phyloP scores from a whole-genome alignment of 2,329 filamentous ascomycete genomes.

The Ascochyta fabae region DNA sequence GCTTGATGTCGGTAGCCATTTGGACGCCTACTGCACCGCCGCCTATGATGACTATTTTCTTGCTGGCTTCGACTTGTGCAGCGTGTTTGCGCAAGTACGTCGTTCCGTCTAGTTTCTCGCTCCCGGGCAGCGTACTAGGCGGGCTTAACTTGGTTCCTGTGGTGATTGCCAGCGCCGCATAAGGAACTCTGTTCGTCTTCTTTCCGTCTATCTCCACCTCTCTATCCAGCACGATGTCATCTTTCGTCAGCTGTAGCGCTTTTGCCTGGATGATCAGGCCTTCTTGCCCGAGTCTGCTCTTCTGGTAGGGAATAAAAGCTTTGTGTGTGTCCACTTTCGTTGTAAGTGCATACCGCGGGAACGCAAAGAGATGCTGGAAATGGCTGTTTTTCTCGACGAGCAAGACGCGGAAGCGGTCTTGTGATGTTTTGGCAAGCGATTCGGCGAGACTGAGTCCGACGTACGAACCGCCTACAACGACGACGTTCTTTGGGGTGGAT shows the following conservation, averaged over 20 bases:
- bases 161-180: constrained; percentile 64
- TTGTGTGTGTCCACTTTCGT: constrained; percentile 61
- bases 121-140: constrained; percentile 9
- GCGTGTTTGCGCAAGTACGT: constrained; percentile 46
- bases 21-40: constrained; percentile 69
- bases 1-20: constrained; percentile 65
- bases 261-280: constrained; percentile 47
- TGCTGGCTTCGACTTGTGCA: constrained; percentile 59
- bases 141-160: constrained; percentile 57
- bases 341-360: constrained; percentile 65
- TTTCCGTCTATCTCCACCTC: constrained; percentile 39
- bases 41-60: constrained; percentile 56
- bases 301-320: constrained; percentile 66
- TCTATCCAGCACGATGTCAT: constrained; percentile 51
- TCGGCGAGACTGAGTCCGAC: constrained; percentile 16
- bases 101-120: constrained; percentile 30
- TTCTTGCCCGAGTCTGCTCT: constrained; percentile 33
- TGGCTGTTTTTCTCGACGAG: constrained; percentile 67
- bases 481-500: constrained; percentile 8
- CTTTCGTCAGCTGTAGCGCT: constrained; percentile 49
- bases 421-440: constrained; percentile 9
- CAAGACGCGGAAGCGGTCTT: constrained; percentile 57
- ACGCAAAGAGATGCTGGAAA: constrained; percentile 66
- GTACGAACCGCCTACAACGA: constrained; percentile 19
- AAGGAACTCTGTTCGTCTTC: constrained; percentile 51